Evolutionary conservation across 106 monocot genomes (phyloP), one percentile per base, ranked within the genome.

Genomic region (Acanthochlamys bracteata): DNA sequence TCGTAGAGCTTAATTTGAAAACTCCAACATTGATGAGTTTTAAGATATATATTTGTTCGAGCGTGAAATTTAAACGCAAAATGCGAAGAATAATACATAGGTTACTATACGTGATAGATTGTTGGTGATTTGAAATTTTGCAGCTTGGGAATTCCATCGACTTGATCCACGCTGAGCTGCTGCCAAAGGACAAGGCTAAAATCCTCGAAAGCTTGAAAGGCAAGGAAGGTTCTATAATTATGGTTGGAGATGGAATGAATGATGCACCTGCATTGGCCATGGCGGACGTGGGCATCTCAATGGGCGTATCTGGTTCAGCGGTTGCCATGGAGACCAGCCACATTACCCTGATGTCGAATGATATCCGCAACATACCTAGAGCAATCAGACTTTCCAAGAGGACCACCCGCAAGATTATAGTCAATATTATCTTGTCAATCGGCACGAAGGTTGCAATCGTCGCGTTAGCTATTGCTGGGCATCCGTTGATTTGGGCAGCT

Each of bases 221-320:
- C 39, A 77, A 65, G 17, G 64, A 73, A 71, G 92, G 88, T 0
- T 33, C 83, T 10, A 81, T 73, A 21, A 41, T 76, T 13, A 98
- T 98, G 96, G 78, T 98, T 25, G 91, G 96, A 20, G 96, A 98
- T 73, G 96, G 96, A 0, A 83, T 98, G 80, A 92, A 98, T 53
- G 96, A 98, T 65, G 96, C 96, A 20, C 96, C 96, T 20, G 85
- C 88, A 47, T 67, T 98, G 39, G 92, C 85, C 21, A 72, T 66
- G 43, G 91, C 96, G 2, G 62, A 81, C 41, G 91, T 98, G 12
- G 96, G 96, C 22, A 91, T 98, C 68, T 92, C 96, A 3, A 98
- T 98, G 96, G 96, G 96, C 15, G 69, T 98, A 46, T 91, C 91
- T 16, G 96, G 96, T n/a, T 91, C 91, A 14, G 96, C 88, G 0